Percentiles rank a stretch among this genome's conserved stretches.
phyloP scores from a whole-genome alignment of 768 basidiomycete genomes.

The Scleroderma bovista region DNA sequence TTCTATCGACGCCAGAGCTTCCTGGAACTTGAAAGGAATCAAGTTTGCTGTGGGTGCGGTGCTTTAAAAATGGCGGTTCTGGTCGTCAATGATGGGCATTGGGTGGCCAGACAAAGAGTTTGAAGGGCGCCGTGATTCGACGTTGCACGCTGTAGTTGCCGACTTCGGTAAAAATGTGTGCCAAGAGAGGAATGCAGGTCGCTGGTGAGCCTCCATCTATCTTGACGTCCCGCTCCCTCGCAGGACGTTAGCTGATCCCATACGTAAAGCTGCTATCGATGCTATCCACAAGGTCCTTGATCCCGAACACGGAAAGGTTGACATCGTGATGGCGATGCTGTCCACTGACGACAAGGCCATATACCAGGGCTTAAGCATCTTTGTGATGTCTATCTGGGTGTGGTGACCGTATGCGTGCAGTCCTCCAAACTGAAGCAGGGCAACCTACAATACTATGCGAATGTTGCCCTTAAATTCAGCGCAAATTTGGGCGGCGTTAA shows the following conservation, averaged over 20 bases:
- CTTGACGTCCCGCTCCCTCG: constrained; percentile 39
- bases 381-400: constrained; percentile 38
- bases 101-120: constrained; percentile 51
- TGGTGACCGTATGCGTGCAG: constrained; percentile 62
- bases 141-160: constrained; percentile 35
- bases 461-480: constrained; percentile 44
- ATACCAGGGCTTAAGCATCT: constrained; percentile 40
- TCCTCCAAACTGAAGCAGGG: constrained; percentile 54
- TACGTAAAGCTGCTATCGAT: constrained; percentile 39
- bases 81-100: constrained; percentile 53
- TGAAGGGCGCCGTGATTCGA: constrained; percentile 41
- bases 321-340: constrained; percentile 36
- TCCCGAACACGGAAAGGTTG: constrained; percentile 12
- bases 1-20: constrained; percentile 33
- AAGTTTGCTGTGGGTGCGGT: constrained; percentile 51
- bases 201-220: constrained; percentile 31
- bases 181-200: constrained; percentile 51
- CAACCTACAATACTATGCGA: constrained; percentile 38
- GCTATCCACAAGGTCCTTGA: constrained; percentile 37
- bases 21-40: constrained; percentile 42
- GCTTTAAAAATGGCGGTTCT: constrained; percentile 62
- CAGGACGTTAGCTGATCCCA: constrained; percentile 42
- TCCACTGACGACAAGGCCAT: constrained; percentile 36
- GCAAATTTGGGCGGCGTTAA: constrained; percentile 47
- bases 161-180: constrained; percentile 58